Evolutionary conservation across 2,329 filamentous ascomycete species (phyloP).

Genomic region (Fusarium albosuccineum): DNA sequence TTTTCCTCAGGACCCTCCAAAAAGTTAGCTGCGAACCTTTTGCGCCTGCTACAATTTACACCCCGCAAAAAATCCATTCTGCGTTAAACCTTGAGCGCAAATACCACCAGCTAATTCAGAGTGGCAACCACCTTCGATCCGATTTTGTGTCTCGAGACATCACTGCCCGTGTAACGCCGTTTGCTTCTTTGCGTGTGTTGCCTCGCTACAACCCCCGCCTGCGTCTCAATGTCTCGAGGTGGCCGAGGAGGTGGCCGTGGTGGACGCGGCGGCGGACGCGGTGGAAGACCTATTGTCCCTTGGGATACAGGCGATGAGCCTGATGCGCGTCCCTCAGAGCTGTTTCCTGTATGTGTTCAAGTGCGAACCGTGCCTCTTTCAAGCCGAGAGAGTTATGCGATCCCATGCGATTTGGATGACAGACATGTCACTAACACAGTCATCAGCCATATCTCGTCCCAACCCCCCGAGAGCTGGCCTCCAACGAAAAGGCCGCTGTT

Average conservation of each 20-base stretch:
- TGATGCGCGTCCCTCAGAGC: constrained; percentile 69
- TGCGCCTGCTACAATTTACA: constrained; percentile 6
- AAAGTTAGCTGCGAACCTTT: too few species aligned
- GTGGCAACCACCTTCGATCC: not conserved
- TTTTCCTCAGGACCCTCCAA: constrained; percentile 24
- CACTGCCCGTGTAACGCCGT: too few species aligned
- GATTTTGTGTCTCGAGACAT: too few species aligned
- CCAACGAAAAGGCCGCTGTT: constrained; percentile 61
- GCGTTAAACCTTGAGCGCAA: constrained; percentile 29
- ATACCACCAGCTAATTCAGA: not conserved
- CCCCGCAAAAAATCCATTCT: constrained; percentile 44
- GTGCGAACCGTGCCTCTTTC: too few species aligned
- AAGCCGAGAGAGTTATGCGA: too few species aligned
- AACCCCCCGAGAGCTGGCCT: constrained; percentile 57
- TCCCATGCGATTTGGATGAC: too few species aligned
- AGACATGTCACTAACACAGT: constrained; percentile 21
- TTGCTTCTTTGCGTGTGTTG: not conserved
- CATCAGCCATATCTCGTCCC: constrained; percentile 65
- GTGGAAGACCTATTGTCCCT: constrained; percentile 61
- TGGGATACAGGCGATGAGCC: constrained; percentile 68
- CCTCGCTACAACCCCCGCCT: not conserved
- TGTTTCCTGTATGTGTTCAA: constrained; percentile 64
- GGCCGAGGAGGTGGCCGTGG: constrained; percentile 66
- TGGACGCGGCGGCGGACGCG: constrained; percentile 62
- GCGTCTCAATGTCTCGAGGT: constrained; percentile 63